Evolutionary conservation across 495 filamentous ascomycete genomes (phyloP), one percentile per base, ranked within the genome.

Genomic region (Articulospora tetracladia): DNA sequence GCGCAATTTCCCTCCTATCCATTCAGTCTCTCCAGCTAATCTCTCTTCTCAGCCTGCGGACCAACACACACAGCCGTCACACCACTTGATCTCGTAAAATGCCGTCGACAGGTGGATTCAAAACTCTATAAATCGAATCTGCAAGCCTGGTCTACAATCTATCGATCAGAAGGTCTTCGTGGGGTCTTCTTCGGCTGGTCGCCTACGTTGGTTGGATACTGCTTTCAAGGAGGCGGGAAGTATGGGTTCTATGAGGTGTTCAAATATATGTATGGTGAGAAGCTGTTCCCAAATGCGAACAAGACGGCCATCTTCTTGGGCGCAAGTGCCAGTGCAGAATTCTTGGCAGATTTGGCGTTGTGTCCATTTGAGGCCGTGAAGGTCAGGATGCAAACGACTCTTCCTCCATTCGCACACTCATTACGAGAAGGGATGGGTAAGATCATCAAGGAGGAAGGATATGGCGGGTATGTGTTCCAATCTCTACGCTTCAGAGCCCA

Each of bases 201-300:
- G 0, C 86, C 86, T 10, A 90, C 86, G 20, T 83, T 87, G 58
- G 69, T 88, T 10, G 86, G 86, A 30, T 90, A 90, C 77, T 84
- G 79, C 34, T 77, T 87, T 65, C 86, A 90, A 64, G 86, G 86
- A n/a, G 85, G 84, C 53, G 86, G 86, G n/a, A 90, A 90, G 70
- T 90, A 90, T 68, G 86, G 86, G 15, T 81, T 87, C 72, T 90
- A 90, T 68, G 86, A 90, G 59, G 81, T 87, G 68, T 90, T 90
- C 80, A 90, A 90, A 68, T 78, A 90, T 71, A 66, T 79, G 24
- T 90, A 90, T 70, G 85, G 85, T 61, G 83, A 89, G 56, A 73
- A 76, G 57, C 52, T 86, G 30, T 86, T 87, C 72, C 85, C 85
- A 2, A 74, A 80, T 53, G 70, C 68, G 51, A 86, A 86, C 70